phyloP scores from a whole-genome alignment of 2,329 filamentous ascomycete species.

The Colletotrichum truncatum region DNA sequence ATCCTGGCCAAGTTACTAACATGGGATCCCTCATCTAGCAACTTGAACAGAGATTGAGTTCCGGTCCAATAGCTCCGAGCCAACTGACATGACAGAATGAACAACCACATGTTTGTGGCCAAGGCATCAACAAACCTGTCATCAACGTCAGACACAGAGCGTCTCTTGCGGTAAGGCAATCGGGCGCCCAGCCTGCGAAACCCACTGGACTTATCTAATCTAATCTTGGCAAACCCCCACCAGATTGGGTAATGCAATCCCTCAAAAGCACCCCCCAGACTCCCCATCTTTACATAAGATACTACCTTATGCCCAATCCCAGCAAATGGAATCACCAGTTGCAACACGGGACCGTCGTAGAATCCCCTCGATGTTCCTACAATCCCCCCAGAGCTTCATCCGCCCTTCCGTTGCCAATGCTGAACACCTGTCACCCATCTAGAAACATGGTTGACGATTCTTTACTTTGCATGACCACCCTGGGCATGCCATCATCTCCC shows the following conservation, averaged over 20 bases:
- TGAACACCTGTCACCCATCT: neutral
- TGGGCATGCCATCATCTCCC: neutral
- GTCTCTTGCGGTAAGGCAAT: neutral
- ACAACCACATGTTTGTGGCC: neutral
- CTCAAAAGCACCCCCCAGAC: neutral
- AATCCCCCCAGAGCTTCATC: neutral
- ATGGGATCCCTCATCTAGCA: slow-evolving; percentile 2
- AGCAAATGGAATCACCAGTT: neutral
- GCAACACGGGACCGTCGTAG: neutral
- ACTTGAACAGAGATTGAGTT: slow-evolving; percentile 2
- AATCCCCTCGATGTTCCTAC: neutral
- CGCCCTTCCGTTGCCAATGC: neutral
- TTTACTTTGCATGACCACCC: neutral
- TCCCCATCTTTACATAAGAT: slow-evolving; percentile 5
- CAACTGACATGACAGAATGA: neutral
- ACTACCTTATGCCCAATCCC: slow-evolving; percentile 3
- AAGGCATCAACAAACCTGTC: neutral
- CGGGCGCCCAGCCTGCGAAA: neutral
- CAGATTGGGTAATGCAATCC: slow-evolving; percentile 16
- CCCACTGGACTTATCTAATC: slow-evolving; percentile 25
- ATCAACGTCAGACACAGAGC: neutral
- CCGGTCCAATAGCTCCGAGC: slow-evolving; percentile 19
- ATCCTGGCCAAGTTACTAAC: no score
- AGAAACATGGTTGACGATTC: neutral
- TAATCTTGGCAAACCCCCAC: slow-evolving; percentile 21